phyloP scores from a whole-genome alignment of 2,329 filamentous ascomycete genomes.

The Pseudocercospora eumusae region DNA sequence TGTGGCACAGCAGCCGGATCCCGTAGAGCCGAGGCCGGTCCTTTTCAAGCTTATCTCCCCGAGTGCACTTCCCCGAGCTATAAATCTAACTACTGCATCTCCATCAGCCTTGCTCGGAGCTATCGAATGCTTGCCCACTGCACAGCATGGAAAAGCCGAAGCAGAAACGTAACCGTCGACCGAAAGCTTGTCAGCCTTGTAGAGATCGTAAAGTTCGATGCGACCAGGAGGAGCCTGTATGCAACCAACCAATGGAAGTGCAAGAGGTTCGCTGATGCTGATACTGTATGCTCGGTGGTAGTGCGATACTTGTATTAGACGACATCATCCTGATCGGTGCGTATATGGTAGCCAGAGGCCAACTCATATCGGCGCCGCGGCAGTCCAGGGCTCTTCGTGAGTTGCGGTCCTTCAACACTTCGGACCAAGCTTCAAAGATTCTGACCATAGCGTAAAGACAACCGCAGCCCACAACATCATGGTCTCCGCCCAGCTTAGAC shows the following conservation, averaged over 20 bases:
- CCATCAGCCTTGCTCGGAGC: not conserved
- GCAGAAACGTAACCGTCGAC: slow-evolving; percentile 12
- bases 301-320: slow-evolving; percentile 11
- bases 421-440: not conserved
- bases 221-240: slow-evolving; percentile 8
- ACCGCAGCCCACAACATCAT: not conserved
- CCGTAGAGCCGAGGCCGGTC: not conserved
- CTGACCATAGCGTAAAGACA: not conserved
- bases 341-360: not conserved
- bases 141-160: slow-evolving; percentile 2
- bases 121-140: not conserved
- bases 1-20: too few species aligned
- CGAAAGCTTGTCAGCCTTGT: slow-evolving; percentile 17
- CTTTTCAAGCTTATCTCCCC: not conserved
- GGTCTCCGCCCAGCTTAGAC: not conserved
- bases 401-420: not conserved
- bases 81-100: not conserved
- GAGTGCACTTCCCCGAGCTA: not conserved
- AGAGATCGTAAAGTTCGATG: slow-evolving; percentile 13
- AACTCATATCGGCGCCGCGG: not conserved
- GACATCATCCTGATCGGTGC: slow-evolving; percentile 8
- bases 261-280: not conserved
- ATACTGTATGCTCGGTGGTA: not conserved
- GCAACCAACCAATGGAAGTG: not conserved
- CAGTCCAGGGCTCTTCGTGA: not conserved